These are phyloP conservation scores for Lodderomyces beijingensis DNA, from an alignment of 1,139 yeast genomes.

Conservation along the genomic window DNA sequence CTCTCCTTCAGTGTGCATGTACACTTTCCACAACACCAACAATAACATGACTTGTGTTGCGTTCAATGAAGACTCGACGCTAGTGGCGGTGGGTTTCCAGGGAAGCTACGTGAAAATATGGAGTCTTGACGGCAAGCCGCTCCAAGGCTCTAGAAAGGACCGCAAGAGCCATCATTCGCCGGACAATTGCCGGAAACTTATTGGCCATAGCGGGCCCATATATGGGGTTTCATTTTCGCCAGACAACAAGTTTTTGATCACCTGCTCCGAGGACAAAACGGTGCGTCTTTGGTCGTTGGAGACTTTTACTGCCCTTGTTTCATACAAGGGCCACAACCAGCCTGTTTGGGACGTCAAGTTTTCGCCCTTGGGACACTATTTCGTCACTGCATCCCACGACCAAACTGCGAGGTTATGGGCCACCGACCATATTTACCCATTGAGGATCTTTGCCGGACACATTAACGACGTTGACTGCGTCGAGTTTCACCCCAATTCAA, in stretches of 20 bases:
- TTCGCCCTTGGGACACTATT: slow-evolving; percentile 94
- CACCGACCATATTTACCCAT: slow-evolving; percentile 94
- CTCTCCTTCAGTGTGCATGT: slow-evolving; percentile 95
- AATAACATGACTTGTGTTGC: slow-evolving; percentile 80
- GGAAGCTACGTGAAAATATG: slow-evolving; percentile 88
- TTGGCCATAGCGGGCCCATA: slow-evolving; percentile 95
- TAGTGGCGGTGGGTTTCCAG: slow-evolving; percentile 92
- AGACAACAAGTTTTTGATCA: slow-evolving; percentile 74
- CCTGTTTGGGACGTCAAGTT: slow-evolving; percentile 98
- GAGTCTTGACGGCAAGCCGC: slow-evolving; percentile 88
- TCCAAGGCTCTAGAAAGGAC: slow-evolving; percentile 59
- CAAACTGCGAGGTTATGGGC: slow-evolving; percentile 98
- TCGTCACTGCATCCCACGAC: slow-evolving; percentile 96
- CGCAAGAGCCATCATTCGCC: slow-evolving; percentile 26
- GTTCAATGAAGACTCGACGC: slow-evolving; percentile 80
- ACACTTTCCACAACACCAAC: slow-evolving; percentile 93
- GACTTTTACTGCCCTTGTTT: slow-evolving; percentile 81
- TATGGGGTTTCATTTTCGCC: slow-evolving; percentile 90
- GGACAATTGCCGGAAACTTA: slow-evolving; percentile 55
- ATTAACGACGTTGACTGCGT: slow-evolving; percentile 94
- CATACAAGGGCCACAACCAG: slow-evolving; percentile 94
- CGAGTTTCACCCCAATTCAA: slow-evolving; percentile 93
- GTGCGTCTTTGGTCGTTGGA: slow-evolving; percentile 93
- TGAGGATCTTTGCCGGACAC: slow-evolving; percentile 96
- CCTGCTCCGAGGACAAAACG: slow-evolving; percentile 89